Base-by-base conservation (phyloP, 495 filamentous ascomycete genomes). In the Letharia columbiana region DNA sequence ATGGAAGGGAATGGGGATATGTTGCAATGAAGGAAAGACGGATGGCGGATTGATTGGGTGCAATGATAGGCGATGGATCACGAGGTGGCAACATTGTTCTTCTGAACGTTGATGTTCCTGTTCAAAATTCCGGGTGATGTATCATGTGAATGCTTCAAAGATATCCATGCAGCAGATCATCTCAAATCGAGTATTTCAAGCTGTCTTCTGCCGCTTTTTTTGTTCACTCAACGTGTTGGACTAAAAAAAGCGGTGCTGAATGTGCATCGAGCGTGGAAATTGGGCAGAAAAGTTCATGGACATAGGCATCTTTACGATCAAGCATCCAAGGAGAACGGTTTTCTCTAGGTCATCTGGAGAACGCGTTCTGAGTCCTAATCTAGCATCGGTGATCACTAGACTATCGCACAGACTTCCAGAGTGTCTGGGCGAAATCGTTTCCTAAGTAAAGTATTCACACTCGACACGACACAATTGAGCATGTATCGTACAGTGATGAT, bases 11-110 rank as follows among this genome's bases (percentile, higher is more conserved):
- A 42, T 23, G 63, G 60, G 9, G 33, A 33, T 37, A 54, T 71
- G 72, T 58, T 33, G 54, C 31, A 18, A 57, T 20, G 54, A 37
- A 57, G 15, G 33, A 33, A 57, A 57, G 5, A 35, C 54, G 33
- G 54, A 17, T n/a, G 31, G 33, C 54, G 13, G 6, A 37, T 57
- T 57, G 54, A 10, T 4, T 7, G 4, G 4, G 52, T 6, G 50
- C 50, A 17, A 54, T 56, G 52, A 47, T 47, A 47, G 0, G 23
- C 23, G 23, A 28, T 28, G 23, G 23, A 28, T 28, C 23, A 47
- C 5, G 44, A 18, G 7, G 52, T 37, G 33, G 54, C 33, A 37
- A 37, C 33, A 57, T 37, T 57, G 54, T 37, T 37, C 5, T 57
- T 35, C 15, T 37, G 23, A 28, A 28, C 23, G 33, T 37, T 3